phyloP scores from a whole-genome alignment of 2,329 filamentous ascomycete genomes.

The Penicillium hesseltinei region DNA sequence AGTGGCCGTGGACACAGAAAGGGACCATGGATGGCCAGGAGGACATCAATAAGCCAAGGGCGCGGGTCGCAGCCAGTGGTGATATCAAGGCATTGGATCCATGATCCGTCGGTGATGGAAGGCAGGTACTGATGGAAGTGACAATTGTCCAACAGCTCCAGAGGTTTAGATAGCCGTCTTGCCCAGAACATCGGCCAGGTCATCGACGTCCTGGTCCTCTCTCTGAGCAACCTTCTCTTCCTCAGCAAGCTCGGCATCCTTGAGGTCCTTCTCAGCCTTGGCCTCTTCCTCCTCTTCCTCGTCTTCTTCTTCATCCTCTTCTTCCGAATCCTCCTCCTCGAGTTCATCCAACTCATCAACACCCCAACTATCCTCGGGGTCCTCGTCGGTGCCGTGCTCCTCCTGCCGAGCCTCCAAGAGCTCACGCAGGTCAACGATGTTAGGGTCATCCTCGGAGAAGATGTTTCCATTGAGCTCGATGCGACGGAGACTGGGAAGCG shows the following conservation, averaged over 20 bases:
- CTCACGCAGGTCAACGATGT: slow-evolving; percentile 65
- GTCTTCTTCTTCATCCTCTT: slow-evolving; percentile 68
- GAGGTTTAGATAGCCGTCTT: slow-evolving; percentile 56
- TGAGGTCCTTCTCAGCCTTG: slow-evolving; percentile 65
- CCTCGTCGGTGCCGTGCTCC: slow-evolving; percentile 56
- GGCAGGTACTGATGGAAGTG: slow-evolving; percentile 4
- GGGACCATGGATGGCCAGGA: slow-evolving; percentile 1
- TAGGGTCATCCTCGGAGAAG: slow-evolving; percentile 79
- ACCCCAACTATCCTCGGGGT: slow-evolving; percentile 79
- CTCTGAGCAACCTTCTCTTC: slow-evolving; percentile 67
- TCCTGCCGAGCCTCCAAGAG: slow-evolving; percentile 77
- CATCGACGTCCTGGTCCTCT: slow-evolving; percentile 77
- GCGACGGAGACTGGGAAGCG: slow-evolving; percentile 73
- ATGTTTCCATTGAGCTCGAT: slow-evolving; percentile 97
- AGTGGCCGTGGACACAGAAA: neutral
- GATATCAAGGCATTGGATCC: slow-evolving; percentile 2
- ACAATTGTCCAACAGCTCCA: neutral
- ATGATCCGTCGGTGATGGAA: neutral
- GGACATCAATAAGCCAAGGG: neutral
- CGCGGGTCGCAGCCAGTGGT: neutral
- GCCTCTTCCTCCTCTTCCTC: slow-evolving; percentile 63
- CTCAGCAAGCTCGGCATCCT: slow-evolving; percentile 56
- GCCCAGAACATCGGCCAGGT: slow-evolving; percentile 69
- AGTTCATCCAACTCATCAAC: slow-evolving; percentile 84
- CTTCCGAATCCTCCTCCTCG: slow-evolving; percentile 68